Evolutionary conservation across 257 asterid genomes (phyloP), one percentile per base, ranked within the genome.

Genomic region (Solanum pennellii): DNA sequence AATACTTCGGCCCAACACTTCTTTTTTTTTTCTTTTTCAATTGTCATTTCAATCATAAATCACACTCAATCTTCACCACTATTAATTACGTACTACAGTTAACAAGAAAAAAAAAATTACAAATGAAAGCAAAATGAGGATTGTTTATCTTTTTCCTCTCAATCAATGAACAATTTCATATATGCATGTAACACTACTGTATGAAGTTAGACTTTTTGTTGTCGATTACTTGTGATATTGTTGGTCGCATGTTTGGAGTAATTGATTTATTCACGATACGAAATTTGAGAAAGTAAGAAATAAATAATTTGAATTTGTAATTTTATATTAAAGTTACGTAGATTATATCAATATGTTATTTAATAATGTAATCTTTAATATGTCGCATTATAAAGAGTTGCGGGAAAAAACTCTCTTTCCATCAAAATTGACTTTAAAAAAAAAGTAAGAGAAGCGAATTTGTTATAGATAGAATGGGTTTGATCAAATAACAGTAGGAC

Each of bases 371-470:
- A 0, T 65, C 0, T 11, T n/a, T 0, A 0, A 49, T 2, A 49
- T 49, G 1, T 52, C 23, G 7, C 1, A 3, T 16, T 16, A 1
- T 0, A 6, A 52, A 0, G 0, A 49, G 9, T 49, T 15, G 3
- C 0, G 3, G 0, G 0, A 15, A 49, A 49, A 49, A 5, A 5
- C 0, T 2, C 15, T 49, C 0, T 15, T 49, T 14, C 2, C 15
- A 14, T 14, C 15, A 14, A 47, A 47, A 0, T 2, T 5, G 20
- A 47, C 59, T 47, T 31, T 33, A 33, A 47, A 66, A 66, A 25
- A 6, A 66, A 13, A 27, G 5, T 27, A 0, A 12, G 20, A 66
- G 0, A 27, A 27, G 21, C 3, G 5, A 0, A 66, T 66, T 27
- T 13, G 21, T 27, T 25, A 3, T 66, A 66, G 10, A 66, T 66